These are phyloP conservation scores for Penicillium maclennaniae DNA, from an alignment of 495 filamentous ascomycete genomes.

Conservation along the genomic window DNA sequence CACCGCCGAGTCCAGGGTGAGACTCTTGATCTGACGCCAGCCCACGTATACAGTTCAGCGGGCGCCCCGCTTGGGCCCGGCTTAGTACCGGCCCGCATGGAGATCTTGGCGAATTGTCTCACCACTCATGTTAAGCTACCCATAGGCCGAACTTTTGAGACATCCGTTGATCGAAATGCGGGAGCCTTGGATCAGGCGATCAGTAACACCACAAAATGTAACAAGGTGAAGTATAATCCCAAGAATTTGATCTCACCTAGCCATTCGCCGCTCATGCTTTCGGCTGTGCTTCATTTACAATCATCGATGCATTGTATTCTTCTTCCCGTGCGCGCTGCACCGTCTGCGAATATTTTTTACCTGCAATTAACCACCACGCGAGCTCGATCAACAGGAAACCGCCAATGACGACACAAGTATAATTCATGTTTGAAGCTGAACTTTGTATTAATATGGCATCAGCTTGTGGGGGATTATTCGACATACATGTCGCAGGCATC, in stretches of 20 bases:
- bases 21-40: neutral
- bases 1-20: neutral
- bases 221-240: neutral
- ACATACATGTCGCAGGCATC: conserved; percentile 44
- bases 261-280: neutral
- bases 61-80: neutral
- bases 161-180: neutral
- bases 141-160: neutral
- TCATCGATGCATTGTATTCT: conserved; percentile 1
- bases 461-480: neutral
- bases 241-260: neutral
- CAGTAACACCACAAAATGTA: neutral
- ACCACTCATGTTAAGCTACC: neutral
- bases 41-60: neutral
- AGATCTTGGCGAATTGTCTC: neutral
- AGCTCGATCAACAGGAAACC: conserved; percentile 48
- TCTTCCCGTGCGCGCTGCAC: conserved; percentile 37
- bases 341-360: conserved; percentile 29
- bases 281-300: neutral
- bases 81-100: neutral
- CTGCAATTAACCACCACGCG: conserved; percentile 37
- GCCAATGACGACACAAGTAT: conserved; percentile 60
- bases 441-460: neutral
- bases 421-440: conserved; percentile 60
- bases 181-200: neutral